A percentile compares a stretch with the other conserved stretches of the same genome.
These are phyloP conservation scores for Phoma sp. DNA, from an alignment of 2,329 filamentous ascomycete genomes.

Conservation along the genomic window DNA sequence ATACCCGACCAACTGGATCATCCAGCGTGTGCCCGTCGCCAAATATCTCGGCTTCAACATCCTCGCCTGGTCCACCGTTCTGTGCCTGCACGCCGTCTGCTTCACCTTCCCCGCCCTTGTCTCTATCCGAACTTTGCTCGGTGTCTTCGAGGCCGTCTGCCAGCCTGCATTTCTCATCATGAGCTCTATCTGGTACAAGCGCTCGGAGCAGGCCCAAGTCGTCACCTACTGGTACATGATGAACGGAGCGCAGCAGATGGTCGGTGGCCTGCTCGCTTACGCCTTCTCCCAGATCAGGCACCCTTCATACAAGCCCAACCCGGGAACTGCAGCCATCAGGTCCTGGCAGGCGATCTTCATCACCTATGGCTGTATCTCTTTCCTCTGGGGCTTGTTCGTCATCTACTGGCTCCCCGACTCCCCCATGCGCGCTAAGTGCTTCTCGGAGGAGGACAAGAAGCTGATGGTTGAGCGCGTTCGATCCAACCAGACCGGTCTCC, in stretches of 20 bases:
- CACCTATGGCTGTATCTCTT: slow-evolving; percentile 66
- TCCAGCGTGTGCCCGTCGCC: slow-evolving; percentile 69
- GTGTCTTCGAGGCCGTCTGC: slow-evolving; percentile 73
- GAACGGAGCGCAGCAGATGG: slow-evolving; percentile 76
- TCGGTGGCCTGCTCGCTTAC: slow-evolving; percentile 72
- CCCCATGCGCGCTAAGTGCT: slow-evolving; percentile 75
- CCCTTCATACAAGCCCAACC: slow-evolving; percentile 16
- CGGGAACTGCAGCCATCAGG: slow-evolving; percentile 57
- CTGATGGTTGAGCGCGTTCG: slow-evolving; percentile 58
- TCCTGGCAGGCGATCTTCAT: slow-evolving; percentile 76
- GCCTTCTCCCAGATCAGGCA: slow-evolving; percentile 41
- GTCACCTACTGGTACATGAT: slow-evolving; percentile 79
- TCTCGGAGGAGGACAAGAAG: slow-evolving; percentile 68
- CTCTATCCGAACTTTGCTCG: slow-evolving; percentile 68
- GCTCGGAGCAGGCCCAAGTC: slow-evolving; percentile 69
- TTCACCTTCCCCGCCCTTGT: slow-evolving; percentile 66
- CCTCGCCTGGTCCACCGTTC: slow-evolving; percentile 66
- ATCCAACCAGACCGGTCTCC: slow-evolving; percentile 54
- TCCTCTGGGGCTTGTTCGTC: slow-evolving; percentile 69
- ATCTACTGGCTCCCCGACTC: slow-evolving; percentile 58
- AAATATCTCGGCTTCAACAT: slow-evolving; percentile 71
- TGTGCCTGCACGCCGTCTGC: slow-evolving; percentile 68
- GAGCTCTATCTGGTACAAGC: slow-evolving; percentile 73
- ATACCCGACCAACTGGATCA: slow-evolving; percentile 72
- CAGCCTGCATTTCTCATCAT: slow-evolving; percentile 73